Base-by-base conservation (phyloP, 345 rosid species). In the Salix viminalis region DNA sequence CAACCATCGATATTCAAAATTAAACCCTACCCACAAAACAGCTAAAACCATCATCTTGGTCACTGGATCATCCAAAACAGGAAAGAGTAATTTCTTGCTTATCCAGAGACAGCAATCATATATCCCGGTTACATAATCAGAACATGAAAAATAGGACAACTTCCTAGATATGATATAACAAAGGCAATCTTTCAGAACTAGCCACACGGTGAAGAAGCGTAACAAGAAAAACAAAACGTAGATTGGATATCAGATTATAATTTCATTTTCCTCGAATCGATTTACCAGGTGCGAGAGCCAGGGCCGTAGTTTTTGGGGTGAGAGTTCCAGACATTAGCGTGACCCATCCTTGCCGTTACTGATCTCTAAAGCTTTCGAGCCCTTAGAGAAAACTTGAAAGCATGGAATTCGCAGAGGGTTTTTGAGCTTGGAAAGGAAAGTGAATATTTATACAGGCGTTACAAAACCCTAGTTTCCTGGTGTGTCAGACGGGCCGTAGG, bases 301-400 rank as follows among this genome's bases (percentile, higher is more conserved):
- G 90, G 88, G 7, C 90, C 90, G 80, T 84, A 85, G 67, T 56
- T 85, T 75, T 88, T 88, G n/a, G 90, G 90, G 81, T 88, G 90
- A 58, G 87, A 79, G 72, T 84, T 88, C 90, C 88, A 88, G n/a
- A 88, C 79, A 80, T 88, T 88, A 28, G 87, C 52, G 84, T 88
- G 90, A 70, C 90, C 90, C 88, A 88, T 87, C 64, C 64, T 23
- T 58, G 23, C 26, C n/a, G 12, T 1, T 10, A 8, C 28, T 4
- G 28, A 23, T 58, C 28, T 28, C 24, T 58, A n/a, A 9, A 10
- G 12, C 13, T 11, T n/a, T n/a, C 14, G 11, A n/a, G 52, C 61
- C 61, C 21, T 60, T 14, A 64, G 26, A 16, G 68, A 6, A 1
- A 4, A 4, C 58, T 24, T 32, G 15, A 62, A 62, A 75, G 66